Evolutionary conservation across 352 stramenopile species (phyloP), one percentile per base, ranked within the genome.

Genomic region (Thraustotheca clavata): DNA sequence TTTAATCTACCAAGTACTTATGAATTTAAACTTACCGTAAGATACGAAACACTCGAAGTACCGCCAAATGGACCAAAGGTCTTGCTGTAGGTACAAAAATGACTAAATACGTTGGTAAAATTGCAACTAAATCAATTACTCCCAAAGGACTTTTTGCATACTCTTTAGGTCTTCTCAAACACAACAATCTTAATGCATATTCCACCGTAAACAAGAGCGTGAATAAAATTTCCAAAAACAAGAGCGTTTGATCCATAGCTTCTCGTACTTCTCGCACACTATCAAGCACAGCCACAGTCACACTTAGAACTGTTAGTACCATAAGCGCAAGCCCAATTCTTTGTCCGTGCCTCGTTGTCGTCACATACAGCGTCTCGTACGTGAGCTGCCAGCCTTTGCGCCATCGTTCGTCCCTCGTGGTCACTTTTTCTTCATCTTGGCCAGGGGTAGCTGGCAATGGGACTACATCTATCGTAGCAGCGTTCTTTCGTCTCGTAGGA

Each of bases 91-190:
- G 38, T 5, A 63, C 39, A 9, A 61, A 67, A 16, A 67, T 9
- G 33, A 76, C 83, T 16, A 93, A 62, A 52, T 91, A 93, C n/a
- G 84, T 88, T 20, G 84, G 80, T 24, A 91, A 77, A 0, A 93
- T 71, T 27, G 84, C 80, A 20, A 79, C 84, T 20, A 93, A 76
- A 54, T 93, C 84, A 38, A 93, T 70, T 29, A 91, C 70, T 22
- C 84, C 84, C 14, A 91, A 43, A n/a, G 87, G 60, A 43, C 82
- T 93, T 26, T 84, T 69, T 48, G 83, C 71, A 54, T 87, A 93
- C 60, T 79, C 76, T 41, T 62, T 59, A 31, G 83, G 81, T 35
- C 78, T 74, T 4, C 76, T 76, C 9, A 93, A 60, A 50, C 83
- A 93, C 2, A 74, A 40, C 18, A 93, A 63, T 12, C 83, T 81